These are phyloP conservation scores for Colletotrichum sp. DNA, from an alignment of 2,329 filamentous ascomycete species.

Conservation along the genomic window DNA sequence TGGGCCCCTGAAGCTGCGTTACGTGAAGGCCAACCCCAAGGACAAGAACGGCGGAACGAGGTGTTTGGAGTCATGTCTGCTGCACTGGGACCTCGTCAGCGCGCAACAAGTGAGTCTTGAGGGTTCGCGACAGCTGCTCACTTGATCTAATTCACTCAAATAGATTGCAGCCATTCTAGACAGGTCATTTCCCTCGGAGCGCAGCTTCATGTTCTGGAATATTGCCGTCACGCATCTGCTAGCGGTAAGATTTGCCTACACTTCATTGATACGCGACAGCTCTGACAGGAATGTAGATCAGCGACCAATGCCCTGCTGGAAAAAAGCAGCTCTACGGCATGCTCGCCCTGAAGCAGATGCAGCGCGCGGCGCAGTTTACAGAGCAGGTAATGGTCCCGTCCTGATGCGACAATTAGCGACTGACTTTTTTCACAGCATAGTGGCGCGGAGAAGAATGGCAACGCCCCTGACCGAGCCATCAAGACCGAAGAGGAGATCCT, in stretches of 20 bases:
- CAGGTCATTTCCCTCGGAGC: slow-evolving; percentile 53
- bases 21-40: slow-evolving; percentile 59
- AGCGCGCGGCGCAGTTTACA: slow-evolving; percentile 51
- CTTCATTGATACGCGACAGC: too few species aligned
- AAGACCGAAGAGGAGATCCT: slow-evolving; percentile 55
- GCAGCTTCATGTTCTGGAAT: slow-evolving; percentile 58
- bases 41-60: slow-evolving; percentile 44
- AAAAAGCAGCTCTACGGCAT: slow-evolving; percentile 58
- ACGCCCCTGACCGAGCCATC: slow-evolving; percentile 34
- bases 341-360: slow-evolving; percentile 55
- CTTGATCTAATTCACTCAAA: neutral
- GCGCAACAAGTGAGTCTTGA: slow-evolving; percentile 55
- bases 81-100: slow-evolving; percentile 60
- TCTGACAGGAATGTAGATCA: slow-evolving; percentile 37
- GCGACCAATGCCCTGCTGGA: slow-evolving; percentile 48
- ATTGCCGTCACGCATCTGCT: slow-evolving; percentile 59
- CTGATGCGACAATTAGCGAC: neutral
- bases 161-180: slow-evolving; percentile 62
- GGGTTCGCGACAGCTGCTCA: neutral
- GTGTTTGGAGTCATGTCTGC: slow-evolving; percentile 58
- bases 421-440: neutral
- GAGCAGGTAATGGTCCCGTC: slow-evolving; percentile 42
- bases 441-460: neutral
- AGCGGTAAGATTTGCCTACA: slow-evolving; percentile 44
- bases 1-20: slow-evolving; percentile 52